Evolutionary conservation across 495 filamentous ascomycete species (phyloP).

Genomic region (Parmelia sp.): DNA sequence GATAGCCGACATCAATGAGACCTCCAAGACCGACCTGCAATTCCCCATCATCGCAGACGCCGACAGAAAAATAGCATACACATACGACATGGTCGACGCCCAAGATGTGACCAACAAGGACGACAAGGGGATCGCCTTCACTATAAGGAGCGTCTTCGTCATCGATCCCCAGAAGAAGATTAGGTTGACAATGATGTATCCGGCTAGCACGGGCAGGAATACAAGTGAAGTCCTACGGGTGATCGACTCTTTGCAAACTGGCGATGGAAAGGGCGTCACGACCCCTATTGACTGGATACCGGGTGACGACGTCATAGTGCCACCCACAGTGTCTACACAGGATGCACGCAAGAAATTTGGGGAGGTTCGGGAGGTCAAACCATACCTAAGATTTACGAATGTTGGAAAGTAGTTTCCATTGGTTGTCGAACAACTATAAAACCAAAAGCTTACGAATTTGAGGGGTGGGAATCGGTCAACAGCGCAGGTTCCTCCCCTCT

Average conservation of each 20-base stretch:
- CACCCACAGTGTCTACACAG: constrained; percentile 53
- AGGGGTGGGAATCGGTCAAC: not conserved
- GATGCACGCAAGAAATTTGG: constrained; percentile 65
- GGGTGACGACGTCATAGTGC: constrained; percentile 64
- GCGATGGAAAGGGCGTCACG: constrained; percentile 56
- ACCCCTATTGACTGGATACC: constrained; percentile 60
- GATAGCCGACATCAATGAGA: constrained; percentile 63
- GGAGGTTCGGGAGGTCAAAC: constrained; percentile 58
- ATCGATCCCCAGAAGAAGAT: constrained; percentile 68
- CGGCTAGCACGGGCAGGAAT: constrained; percentile 59
- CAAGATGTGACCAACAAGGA: constrained; percentile 52
- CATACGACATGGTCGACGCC: constrained; percentile 62
- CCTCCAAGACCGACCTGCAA: constrained; percentile 46
- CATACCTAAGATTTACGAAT: constrained; percentile 36
- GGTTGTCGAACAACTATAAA: not conserved
- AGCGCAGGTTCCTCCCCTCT: not conserved
- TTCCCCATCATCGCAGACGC: constrained; percentile 68
- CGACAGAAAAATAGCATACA: constrained; percentile 56
- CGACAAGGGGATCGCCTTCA: constrained; percentile 55
- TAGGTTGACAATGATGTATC: constrained; percentile 61
- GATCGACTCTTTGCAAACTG: constrained; percentile 58
- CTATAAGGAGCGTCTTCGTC: constrained; percentile 63
- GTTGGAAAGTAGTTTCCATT: constrained; percentile 22
- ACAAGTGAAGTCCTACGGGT: constrained; percentile 60
- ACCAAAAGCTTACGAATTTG: too few relatives aligned